A percentile compares a stretch with the other conserved stretches of the same genome.
Conservation (phyloP, 129 eudicot species). For the Pseudognaphalium luteoalbum region DNA sequence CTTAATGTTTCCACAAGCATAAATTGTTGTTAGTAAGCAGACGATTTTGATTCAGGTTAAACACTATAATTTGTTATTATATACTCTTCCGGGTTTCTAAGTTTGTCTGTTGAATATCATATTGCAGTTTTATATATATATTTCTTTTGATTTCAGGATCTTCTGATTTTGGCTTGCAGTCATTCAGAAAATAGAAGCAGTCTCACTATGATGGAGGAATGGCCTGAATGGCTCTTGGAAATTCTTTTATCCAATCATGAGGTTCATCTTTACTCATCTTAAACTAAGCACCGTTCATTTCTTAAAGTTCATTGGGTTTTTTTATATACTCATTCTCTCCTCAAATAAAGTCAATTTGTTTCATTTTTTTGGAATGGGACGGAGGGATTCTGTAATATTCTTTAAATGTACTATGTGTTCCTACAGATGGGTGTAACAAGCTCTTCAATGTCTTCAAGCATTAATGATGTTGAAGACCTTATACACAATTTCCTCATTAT, state of each 20-base stretch:
- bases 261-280: conserved; percentile 41
- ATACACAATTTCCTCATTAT: conserved; percentile 79
- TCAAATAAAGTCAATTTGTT: too few relatives aligned
- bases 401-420: conserved; percentile 11
- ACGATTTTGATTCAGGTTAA: not conserved
- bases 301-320: not conserved
- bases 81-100: conserved; percentile 13
- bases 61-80: not conserved
- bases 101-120: not conserved
- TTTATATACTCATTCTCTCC: too few relatives aligned
- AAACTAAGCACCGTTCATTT: not conserved
- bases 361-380: not conserved
- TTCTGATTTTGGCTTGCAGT: conserved; percentile 97
- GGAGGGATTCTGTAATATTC: not conserved
- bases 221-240: conserved; percentile 99
- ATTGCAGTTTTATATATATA: conserved; percentile 24
- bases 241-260: conserved; percentile 86
- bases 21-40: not conserved
- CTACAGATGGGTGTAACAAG: conserved; percentile 55
- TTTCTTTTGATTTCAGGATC: conserved; percentile 81
- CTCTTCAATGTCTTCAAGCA: conserved; percentile 42
- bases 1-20: too few relatives aligned
- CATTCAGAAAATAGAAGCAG: conserved; percentile 77
- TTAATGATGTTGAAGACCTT: conserved; percentile 84
- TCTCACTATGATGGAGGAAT: conserved; percentile 85